phyloP scores from a whole-genome alignment of 331 rosid species.

The Erythrophleum ivorense region DNA sequence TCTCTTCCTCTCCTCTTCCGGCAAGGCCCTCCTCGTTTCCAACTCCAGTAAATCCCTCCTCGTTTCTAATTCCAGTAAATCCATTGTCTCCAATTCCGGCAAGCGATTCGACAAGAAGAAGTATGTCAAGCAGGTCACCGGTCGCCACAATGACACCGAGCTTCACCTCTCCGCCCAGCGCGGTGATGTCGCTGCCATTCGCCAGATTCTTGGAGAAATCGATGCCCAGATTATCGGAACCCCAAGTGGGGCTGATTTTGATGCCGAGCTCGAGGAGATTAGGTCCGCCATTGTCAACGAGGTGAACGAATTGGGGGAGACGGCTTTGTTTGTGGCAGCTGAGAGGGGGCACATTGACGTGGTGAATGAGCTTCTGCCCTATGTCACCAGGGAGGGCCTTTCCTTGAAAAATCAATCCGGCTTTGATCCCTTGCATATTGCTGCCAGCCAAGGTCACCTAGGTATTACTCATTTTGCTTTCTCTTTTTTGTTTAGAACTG shows the following conservation, averaged over 20 bases:
- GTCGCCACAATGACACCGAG: conserved; percentile 83
- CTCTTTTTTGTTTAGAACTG: neutral
- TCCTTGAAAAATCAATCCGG: conserved; percentile 69
- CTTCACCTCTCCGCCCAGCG: conserved; percentile 82
- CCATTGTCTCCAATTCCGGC: conserved; percentile 63
- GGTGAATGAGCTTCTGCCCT: conserved; percentile 66
- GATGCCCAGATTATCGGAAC: conserved; percentile 77
- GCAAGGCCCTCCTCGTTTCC: conserved; percentile 70
- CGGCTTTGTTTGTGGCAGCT: conserved; percentile 76
- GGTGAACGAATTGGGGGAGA: conserved; percentile 88
- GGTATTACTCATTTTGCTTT: conserved; percentile 45
- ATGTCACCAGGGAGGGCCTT: conserved; percentile 54
- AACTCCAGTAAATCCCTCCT: conserved; percentile 68
- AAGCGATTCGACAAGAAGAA: conserved; percentile 72
- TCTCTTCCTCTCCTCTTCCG: conserved; percentile 61
- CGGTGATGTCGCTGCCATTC: conserved; percentile 58
- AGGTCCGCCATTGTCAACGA: conserved; percentile 78
- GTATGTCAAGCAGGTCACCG: conserved; percentile 85
- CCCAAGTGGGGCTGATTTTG: conserved; percentile 63
- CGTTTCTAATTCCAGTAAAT: conserved; percentile 67
- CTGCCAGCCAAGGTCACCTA: conserved; percentile 81
- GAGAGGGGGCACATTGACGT: conserved; percentile 66
- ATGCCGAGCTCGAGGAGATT: conserved; percentile 66
- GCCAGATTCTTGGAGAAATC: conserved; percentile 55
- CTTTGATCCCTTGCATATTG: conserved; percentile 75